Conservation (phyloP, 2,329 filamentous ascomycete genomes). For the Ceratocystis papillata region DNA sequence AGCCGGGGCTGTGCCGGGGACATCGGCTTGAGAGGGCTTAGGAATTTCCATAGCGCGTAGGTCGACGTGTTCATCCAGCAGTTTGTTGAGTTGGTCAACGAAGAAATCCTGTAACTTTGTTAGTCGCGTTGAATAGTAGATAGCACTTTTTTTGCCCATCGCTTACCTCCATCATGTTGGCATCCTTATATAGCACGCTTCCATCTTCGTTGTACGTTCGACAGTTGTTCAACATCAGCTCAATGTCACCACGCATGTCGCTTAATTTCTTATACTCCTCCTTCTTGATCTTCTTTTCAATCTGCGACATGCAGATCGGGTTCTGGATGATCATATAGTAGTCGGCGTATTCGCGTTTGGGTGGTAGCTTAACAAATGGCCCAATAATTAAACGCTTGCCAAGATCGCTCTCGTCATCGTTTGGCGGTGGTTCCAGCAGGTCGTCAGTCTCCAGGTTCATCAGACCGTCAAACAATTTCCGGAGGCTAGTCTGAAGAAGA, state of each 20-base stretch:
- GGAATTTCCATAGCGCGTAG: conserved; percentile 46
- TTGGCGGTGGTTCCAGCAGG: conserved; percentile 44
- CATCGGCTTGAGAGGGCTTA: conserved; percentile 25
- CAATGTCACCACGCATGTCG: conserved; percentile 73
- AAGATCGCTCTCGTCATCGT: conserved; percentile 42
- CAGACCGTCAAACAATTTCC: conserved; percentile 64
- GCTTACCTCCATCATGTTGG: conserved; percentile 63
- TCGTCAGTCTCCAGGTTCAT: conserved; percentile 78
- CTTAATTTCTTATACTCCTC: conserved; percentile 77
- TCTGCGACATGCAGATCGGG: conserved; percentile 93
- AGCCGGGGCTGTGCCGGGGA: conserved; percentile 20
- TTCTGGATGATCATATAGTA: conserved; percentile 90
- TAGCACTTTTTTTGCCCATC: conserved; percentile 25
- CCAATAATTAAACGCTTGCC: conserved; percentile 75
- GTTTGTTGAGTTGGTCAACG: conserved; percentile 43
- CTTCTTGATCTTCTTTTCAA: conserved; percentile 89
- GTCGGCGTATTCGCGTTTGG: conserved; percentile 80
- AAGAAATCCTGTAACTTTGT: conserved; percentile 43
- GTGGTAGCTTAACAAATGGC: conserved; percentile 83
- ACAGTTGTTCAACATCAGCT: conserved; percentile 78
- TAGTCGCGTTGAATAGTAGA: conserved; percentile 38
- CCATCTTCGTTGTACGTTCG: conserved; percentile 94
- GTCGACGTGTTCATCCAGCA: conserved; percentile 44
- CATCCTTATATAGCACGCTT: conserved; percentile 83
- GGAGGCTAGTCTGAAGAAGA: conserved; percentile 68